Evolutionary conservation across 208 protist species (phyloP).

Genomic region (Leishmania lainsoni): DNA sequence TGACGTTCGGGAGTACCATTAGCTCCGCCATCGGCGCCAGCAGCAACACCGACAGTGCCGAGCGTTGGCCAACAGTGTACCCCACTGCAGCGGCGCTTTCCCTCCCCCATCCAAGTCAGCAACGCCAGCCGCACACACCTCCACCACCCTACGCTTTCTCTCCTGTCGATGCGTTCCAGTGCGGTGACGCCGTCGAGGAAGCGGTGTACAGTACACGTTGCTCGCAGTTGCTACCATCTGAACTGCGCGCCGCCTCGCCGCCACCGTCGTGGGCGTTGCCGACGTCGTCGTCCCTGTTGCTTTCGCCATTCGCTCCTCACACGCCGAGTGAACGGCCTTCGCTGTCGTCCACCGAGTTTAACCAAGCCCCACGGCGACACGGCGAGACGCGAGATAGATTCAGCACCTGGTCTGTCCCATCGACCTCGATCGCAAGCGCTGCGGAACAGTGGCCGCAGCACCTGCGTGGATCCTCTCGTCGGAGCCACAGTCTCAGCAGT

Average conservation of each 20-base stretch:
- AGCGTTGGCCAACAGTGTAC: conserved; percentile 18
- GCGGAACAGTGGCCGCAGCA: conserved; percentile 2
- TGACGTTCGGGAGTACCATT: conserved; percentile 31
- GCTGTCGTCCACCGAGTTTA: conserved; percentile 17
- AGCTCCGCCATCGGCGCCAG: conserved; percentile 2
- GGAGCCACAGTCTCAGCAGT: conserved; percentile 16
- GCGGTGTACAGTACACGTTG: not conserved
- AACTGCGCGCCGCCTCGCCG: conserved; percentile 2
- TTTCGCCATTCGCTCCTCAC: conserved; percentile 4
- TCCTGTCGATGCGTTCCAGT: not conserved
- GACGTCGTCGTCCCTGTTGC: conserved; percentile 2
- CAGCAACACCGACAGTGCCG: conserved; percentile 15
- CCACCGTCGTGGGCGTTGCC: conserved; percentile 4
- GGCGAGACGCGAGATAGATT: not conserved
- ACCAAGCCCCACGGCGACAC: conserved; percentile 10
- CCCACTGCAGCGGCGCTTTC: not conserved
- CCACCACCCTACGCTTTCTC: conserved; percentile 16
- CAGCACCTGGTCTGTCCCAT: not conserved
- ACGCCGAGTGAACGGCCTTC: conserved; percentile 24
- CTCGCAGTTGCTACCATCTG: conserved; percentile 6
- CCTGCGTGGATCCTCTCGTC: not conserved
- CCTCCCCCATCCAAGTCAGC: not conserved
- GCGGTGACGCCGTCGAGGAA: not conserved
- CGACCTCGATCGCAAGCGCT: not conserved
- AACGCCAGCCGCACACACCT: not conserved